Percentiles rank a stretch among this genome's conserved stretches.
Conservation (phyloP, 2,329 filamentous ascomycete species). For the Microdochium trichocladiopsis region DNA sequence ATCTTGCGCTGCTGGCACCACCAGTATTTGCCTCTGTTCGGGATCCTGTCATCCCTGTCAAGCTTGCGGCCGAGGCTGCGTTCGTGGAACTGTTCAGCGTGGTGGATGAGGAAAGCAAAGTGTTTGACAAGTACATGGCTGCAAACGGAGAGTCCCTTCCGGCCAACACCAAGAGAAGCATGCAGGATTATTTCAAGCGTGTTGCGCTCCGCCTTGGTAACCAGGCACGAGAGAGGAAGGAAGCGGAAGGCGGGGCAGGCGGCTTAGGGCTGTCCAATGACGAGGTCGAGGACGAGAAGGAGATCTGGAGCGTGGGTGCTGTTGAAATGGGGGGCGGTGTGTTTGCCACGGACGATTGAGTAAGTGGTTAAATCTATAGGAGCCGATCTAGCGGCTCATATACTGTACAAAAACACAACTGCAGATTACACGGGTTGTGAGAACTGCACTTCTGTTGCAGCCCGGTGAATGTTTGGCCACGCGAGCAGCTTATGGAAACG, state of each 20-base stretch:
- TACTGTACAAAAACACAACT: too few species aligned
- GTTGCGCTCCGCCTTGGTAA: slow-evolving; percentile 78
- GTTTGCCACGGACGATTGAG: slow-evolving; percentile 22
- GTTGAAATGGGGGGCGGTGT: slow-evolving; percentile 67
- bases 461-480: too few species aligned
- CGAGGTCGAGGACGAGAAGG: slow-evolving; percentile 87
- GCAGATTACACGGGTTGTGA: background rate
- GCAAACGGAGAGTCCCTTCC: slow-evolving; percentile 58
- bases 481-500: too few species aligned
- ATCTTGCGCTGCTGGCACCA: slow-evolving; percentile 71
- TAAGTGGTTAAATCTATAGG: too few species aligned
- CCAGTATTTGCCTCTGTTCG: slow-evolving; percentile 86
- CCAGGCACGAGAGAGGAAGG: slow-evolving; percentile 81
- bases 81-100: slow-evolving; percentile 89
- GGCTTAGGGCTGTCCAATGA: slow-evolving; percentile 83
- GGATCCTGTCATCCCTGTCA: slow-evolving; percentile 89
- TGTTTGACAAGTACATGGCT: slow-evolving; percentile 88
- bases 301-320: slow-evolving; percentile 92
- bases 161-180: slow-evolving; percentile 73
- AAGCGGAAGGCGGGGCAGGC: slow-evolving; percentile 84
- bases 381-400: too few species aligned
- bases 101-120: slow-evolving; percentile 73
- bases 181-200: slow-evolving; percentile 96
- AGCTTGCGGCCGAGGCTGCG: slow-evolving; percentile 88
- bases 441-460: too few species aligned